Base-by-base conservation (phyloP, 73 alveolate genomes). In the Paramecium bursaria region DNA sequence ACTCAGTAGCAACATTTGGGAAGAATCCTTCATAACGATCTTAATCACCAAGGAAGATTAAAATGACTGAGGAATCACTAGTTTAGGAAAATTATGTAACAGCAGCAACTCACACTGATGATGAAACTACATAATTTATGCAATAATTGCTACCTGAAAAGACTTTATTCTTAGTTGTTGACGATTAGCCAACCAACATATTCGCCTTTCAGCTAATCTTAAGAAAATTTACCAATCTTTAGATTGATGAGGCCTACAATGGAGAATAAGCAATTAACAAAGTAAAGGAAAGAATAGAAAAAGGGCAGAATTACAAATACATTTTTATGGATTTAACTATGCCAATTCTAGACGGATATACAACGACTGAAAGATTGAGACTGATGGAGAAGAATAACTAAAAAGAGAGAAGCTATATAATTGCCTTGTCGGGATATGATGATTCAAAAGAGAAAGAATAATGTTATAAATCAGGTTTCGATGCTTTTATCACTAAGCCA, bases 381-480 rank as follows among this genome's bases (percentile, higher is more conserved):
- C 23, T 35, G 33, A 35, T 1, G n/a, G n/a, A n/a, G n/a, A n/a
- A n/a, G n/a, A n/a, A n/a, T n/a, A n/a, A n/a, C n/a, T n/a, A n/a
- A n/a, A n/a, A n/a, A n/a, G n/a, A n/a, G n/a, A n/a, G n/a, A n/a
- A n/a, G n/a, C n/a, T 23, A 67, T 23, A 3, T 67, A 1, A 25
- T 67, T 1, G 82, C 82, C 15, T 35, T 67, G 42, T 33, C 82
- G 2, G 82, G 82, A 29, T 67, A 35, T 67, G 82, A 67, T 67
- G 82, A 67, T 39, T 35, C n/a, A n/a, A 13, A 1, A 10, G 82
- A 67, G 42, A 35, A 67, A 14, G 57, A 67, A 3, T 35, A 35
- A 67, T 67, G 82, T 39, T 52, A 39, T 35, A 67, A 67, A 14
- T 2, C 42, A 4, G 82, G 82, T 1, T 67, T 67, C 42, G 55